Percentiles rank a stretch among this genome's conserved stretches.
Conservation (phyloP, 2,329 filamentous ascomycete genomes). For the Ascochyta koolunga region DNA sequence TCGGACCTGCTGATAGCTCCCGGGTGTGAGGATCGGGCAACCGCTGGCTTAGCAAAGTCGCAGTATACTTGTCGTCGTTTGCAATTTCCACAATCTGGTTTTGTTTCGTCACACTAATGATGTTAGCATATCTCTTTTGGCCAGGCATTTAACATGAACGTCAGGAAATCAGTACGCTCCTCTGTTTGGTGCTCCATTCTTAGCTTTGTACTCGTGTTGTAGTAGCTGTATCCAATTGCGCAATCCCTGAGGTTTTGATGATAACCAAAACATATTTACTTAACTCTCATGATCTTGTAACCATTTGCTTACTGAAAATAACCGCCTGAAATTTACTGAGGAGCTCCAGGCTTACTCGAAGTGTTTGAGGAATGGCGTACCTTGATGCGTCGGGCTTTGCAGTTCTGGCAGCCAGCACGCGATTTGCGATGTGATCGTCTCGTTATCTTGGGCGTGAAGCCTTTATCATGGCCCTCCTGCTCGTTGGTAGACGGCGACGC, state of each 20-base stretch:
- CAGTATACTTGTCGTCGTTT: slow-evolving; percentile 29
- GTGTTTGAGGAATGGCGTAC: slow-evolving; percentile 12
- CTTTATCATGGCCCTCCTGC: slow-evolving; percentile 9
- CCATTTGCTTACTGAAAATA: too few relatives aligned
- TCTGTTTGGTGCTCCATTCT: too few relatives aligned
- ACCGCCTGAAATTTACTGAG: background rate
- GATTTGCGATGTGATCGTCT: slow-evolving; percentile 36
- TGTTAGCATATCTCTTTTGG: background rate
- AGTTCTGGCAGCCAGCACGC: slow-evolving; percentile 36
- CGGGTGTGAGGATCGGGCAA: background rate
- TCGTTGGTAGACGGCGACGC: slow-evolving; percentile 12
- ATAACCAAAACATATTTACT: too few relatives aligned
- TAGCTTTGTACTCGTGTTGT: too few relatives aligned
- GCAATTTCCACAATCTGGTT: slow-evolving; percentile 35
- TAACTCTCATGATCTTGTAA: too few relatives aligned
- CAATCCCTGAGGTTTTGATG: too few relatives aligned
- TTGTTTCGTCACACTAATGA: slow-evolving; percentile 38
- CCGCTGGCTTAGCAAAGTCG: slow-evolving; percentile 18
- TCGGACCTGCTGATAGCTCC: background rate
- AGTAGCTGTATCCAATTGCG: too few relatives aligned
- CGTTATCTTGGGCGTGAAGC: slow-evolving; percentile 21
- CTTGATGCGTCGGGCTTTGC: slow-evolving; percentile 37
- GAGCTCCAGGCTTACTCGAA: background rate
- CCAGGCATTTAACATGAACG: background rate
- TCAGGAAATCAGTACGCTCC: too few relatives aligned